phyloP scores from a whole-genome alignment of 1,139 yeast genomes.

The Kluyveromyces sp. region DNA sequence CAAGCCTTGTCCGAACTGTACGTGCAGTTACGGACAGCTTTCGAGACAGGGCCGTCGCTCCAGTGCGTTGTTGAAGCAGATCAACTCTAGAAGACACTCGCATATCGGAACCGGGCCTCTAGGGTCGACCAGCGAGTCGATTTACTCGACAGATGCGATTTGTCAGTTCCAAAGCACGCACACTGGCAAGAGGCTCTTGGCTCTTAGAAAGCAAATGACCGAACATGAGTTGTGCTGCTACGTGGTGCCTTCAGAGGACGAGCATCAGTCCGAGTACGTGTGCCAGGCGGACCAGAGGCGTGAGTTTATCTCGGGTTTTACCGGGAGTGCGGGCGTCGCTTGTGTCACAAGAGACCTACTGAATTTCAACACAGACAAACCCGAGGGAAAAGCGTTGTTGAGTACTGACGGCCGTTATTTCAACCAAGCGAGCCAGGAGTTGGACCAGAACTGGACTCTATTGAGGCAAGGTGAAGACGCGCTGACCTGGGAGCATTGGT shows the following conservation, averaged over 20 bases:
- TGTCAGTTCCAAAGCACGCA: constrained; percentile 41
- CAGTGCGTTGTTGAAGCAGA: constrained; percentile 35
- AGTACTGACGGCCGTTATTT: constrained; percentile 96
- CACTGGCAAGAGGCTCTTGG: constrained; percentile 53
- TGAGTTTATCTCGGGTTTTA: constrained; percentile 79
- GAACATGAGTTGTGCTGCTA: constrained; percentile 64
- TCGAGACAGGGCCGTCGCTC: constrained; percentile 57
- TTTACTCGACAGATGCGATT: constrained; percentile 35
- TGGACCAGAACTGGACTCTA: constrained; percentile 82
- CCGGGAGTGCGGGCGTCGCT: constrained; percentile 95
- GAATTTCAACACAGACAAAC: constrained; percentile 34
- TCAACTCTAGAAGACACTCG: constrained; percentile 20
- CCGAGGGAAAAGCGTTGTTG: constrained; percentile 56
- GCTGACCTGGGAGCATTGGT: constrained; percentile 87
- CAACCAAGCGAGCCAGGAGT: constrained; percentile 79
- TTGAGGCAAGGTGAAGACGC: constrained; percentile 75
- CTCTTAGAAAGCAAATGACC: constrained; percentile 61
- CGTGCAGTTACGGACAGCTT: constrained; percentile 73
- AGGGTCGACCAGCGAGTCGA: constrained; percentile 27
- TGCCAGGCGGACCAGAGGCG: constrained; percentile 75
- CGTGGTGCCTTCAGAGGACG: constrained; percentile 86
- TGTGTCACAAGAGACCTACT: constrained; percentile 65
- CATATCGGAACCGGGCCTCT: constrained; percentile 11
- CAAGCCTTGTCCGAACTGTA: constrained; percentile 62
- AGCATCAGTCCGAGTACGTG: constrained; percentile 89